Evolutionary conservation across 2,329 filamentous ascomycete genomes (phyloP).

Genomic region (Xylaria multiplex): DNA sequence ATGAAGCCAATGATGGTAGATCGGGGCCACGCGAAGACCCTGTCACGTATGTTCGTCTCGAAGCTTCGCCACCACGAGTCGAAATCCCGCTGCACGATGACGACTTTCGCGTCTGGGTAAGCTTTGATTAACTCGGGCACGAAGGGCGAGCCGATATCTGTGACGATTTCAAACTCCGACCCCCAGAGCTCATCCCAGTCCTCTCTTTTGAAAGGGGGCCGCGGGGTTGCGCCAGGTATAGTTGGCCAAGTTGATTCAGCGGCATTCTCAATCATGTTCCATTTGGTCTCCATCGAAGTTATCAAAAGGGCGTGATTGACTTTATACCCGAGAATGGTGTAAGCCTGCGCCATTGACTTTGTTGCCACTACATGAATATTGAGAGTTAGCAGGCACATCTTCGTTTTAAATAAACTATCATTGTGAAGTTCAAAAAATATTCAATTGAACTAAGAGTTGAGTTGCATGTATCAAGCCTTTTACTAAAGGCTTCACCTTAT

Average conservation of each 20-base stretch:
- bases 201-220: constrained; percentile 11
- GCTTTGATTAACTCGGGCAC: constrained; percentile 30
- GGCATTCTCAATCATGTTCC: constrained; percentile 24
- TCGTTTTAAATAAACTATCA: background rate
- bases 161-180: constrained; percentile 28
- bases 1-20: no score
- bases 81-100: constrained; percentile 40
- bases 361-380: constrained; percentile 32
- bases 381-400: constrained; percentile 3
- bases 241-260: constrained; percentile 34
- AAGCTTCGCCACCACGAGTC: constrained; percentile 42
- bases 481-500: background rate
- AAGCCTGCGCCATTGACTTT: constrained; percentile 38
- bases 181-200: constrained; percentile 32
- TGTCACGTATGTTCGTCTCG: background rate
- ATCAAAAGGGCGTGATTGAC: constrained; percentile 20
- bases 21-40: no score
- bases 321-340: constrained; percentile 35
- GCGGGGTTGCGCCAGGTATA: constrained; percentile 8
- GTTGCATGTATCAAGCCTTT: background rate
- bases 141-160: constrained; percentile 29
- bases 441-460: background rate
- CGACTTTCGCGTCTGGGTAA: constrained; percentile 41
- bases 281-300: no score
- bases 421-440: background rate